Evolutionary conservation across 345 rosid species (phyloP).

Genomic region (Orychophragmus violaceus): DNA sequence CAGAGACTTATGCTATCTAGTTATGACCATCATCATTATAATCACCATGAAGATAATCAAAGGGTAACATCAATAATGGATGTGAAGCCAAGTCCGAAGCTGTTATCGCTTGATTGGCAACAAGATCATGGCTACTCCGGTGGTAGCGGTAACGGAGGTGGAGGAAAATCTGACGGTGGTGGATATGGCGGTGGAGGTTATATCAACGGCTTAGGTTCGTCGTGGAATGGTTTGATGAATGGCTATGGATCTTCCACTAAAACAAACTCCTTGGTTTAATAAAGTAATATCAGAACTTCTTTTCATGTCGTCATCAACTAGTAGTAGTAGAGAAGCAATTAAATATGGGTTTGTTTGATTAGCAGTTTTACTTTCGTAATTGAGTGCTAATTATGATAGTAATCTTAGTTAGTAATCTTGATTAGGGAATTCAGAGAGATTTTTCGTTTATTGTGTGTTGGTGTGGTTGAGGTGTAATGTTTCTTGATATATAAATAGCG

Average conservation of each 20-base stretch:
- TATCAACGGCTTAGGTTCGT: slow-evolving; percentile 28
- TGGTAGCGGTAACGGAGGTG: slow-evolving; percentile 10
- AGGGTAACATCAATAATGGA: slow-evolving; percentile 35
- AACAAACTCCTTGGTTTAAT: slow-evolving; percentile 30
- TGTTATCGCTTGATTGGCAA: slow-evolving; percentile 79
- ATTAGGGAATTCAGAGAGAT: slow-evolving; percentile 5
- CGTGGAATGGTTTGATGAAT: slow-evolving; percentile 33
- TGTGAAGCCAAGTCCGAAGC: slow-evolving; percentile 66
- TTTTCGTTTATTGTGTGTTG: slow-evolving; percentile 19
- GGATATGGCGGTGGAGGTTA: slow-evolving; percentile 20
- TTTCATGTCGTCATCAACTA: slow-evolving; percentile 6
- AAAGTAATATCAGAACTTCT: not conserved
- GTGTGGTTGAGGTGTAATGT: slow-evolving; percentile 20
- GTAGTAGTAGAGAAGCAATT: not conserved
- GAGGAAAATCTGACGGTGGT: slow-evolving; percentile 32
- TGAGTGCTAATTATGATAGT: slow-evolving; percentile 3
- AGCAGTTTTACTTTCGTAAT: slow-evolving; percentile 7
- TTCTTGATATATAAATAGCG: slow-evolving; percentile 14
- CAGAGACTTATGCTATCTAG: slow-evolving; percentile 54
- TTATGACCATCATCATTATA: slow-evolving; percentile 39
- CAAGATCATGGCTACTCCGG: slow-evolving; percentile 65
- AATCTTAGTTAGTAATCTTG: not conserved
- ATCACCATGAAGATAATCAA: slow-evolving; percentile 40
- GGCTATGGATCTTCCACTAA: slow-evolving; percentile 29
- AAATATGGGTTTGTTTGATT: slow-evolving; percentile 8